Evolutionary conservation across 2,329 filamentous ascomycete genomes (phyloP), one percentile per base, ranked within the genome.

Genomic region (Westerdykella aurantiaca): DNA sequence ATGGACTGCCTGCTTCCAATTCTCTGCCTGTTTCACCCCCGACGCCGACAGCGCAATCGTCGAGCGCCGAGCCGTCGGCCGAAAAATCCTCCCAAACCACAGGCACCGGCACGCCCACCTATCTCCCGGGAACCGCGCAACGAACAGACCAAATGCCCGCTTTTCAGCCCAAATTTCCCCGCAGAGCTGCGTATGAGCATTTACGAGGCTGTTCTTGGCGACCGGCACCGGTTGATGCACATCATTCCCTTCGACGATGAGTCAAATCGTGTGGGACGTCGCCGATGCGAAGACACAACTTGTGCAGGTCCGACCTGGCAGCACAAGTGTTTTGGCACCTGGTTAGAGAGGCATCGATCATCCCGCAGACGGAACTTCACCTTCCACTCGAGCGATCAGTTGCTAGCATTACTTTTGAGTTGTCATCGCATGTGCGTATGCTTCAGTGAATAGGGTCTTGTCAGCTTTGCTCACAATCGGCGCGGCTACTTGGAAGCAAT

Each of bases 271-370:
- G 42, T 48, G 23, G 45, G 48, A 14, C 38, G 43, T 38, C 37
- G 41, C 18, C 47, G 45, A 5, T 52, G 50, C 17, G 29, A 40
- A 14, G 50, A 52, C 16, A 17, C 14, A 16, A 37, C 39, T 3
- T 39, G 37, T 37, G 14, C 14, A 17, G 34, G n/a, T 38, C 48
- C 48, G 29, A 44, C 38, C 5, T 53, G 48, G 48, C 50, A 49
- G 31, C 48, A 52, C 34, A 41, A 22, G 12, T 52, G 50, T 31
- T 53, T 45, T 41, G 47, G 48, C 11, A 22, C 13, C 5, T 48
- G 34, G 16, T 6, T 12, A 22, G 34, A 42, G 34, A 21, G 18
- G 18, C 18, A 3, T 4, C 4, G 18, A 21, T 21, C 18, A 21
- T 21, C 6, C 18, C 18, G 18, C 18, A 21, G 6, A 21, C 18